Evolutionary conservation across 164 flowering plant species (phyloP), one percentile per base, ranked within the genome.

Genomic region (Santalum album): DNA sequence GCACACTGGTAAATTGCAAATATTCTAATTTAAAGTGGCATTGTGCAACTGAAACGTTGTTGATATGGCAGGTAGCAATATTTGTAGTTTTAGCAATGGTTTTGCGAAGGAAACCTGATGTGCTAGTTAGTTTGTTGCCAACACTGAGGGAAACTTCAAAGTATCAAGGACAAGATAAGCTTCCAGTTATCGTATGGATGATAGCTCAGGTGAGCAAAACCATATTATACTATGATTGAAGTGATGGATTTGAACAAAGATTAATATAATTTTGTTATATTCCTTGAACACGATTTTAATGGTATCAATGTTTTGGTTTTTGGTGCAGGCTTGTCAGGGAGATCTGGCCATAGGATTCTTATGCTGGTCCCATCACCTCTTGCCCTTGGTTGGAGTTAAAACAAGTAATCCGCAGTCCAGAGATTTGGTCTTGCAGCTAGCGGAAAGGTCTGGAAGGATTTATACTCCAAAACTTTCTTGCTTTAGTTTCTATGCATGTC

Each of bases 101-200:
- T 14, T 50, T 91, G 63, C 67, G 89, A 25, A 70, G 84, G 12
- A 91, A 84, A 43, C 95, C 98, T 57, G 96, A 91, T 73, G 83
- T 68, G 1, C 60, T 91, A 27, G 53, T 78, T 25, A 61, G 59
- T 61, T 10, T 78, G 22, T 54, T 83, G 63, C 81, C 89, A 35
- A 67, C 18, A n/a, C 21, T 88, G 67, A 80, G 67, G 66, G 88
- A 83, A 36, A 74, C 72, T 51, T 25, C 78, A 24, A 88, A 81
- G 60, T 81, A 82, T 72, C 84, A 78, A 61, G 95, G 92, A 54
- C 98, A 84, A 63, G 94, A 92, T 68, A 88, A 86, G 68, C 87
- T 92, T 57, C 84, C 95, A 36, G 69, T 91, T 29, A 63, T 67
- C 9, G 58, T 75, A 17, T 91, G 98, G 98, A 58, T 83, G 73